Percentiles rank a stretch among this genome's conserved stretches.
These are phyloP conservation scores for Penicillium nordicum DNA, from an alignment of 2,329 filamentous ascomycete species.

Conservation along the genomic window DNA sequence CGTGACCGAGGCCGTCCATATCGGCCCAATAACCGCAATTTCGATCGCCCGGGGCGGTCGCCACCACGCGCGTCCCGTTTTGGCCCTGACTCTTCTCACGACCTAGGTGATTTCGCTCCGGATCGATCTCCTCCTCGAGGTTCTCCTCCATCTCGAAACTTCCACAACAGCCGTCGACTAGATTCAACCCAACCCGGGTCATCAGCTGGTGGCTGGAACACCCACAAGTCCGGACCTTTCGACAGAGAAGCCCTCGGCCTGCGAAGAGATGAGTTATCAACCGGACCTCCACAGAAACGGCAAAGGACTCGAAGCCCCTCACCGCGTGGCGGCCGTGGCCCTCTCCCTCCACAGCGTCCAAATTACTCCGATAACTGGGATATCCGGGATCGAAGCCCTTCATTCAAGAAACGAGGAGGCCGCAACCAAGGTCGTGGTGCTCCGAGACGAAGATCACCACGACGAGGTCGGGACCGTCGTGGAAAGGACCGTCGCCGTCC, in stretches of 20 bases:
- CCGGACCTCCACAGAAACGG: conserved; percentile 35
- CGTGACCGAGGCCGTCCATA: conserved; percentile 38
- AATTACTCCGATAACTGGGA: conserved; percentile 31
- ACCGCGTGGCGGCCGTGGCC: conserved; percentile 24
- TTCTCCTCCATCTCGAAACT: conserved; percentile 26
- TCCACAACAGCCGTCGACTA: conserved; percentile 21
- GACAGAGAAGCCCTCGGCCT: conserved; percentile 20
- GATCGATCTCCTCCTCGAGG: conserved; percentile 25
- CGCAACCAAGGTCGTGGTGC: conserved; percentile 33
- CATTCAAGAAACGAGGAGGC: conserved; percentile 34
- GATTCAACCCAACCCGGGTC: conserved; percentile 21
- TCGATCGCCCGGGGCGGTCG: conserved; percentile 42
- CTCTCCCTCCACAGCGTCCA: conserved; percentile 24
- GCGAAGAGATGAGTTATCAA: conserved; percentile 32
- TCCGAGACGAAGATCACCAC: conserved; percentile 34
- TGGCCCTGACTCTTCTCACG: conserved; percentile 30
- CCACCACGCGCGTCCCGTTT: conserved; percentile 34
- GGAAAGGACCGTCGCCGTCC: conserved; percentile 31
- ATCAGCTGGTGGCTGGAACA: conserved; percentile 20
- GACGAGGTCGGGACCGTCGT: conserved; percentile 34
- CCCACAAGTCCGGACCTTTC: conserved; percentile 16
- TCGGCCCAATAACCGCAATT: conserved; percentile 34
- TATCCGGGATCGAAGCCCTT: conserved; percentile 38
- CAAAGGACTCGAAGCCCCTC: conserved; percentile 44
- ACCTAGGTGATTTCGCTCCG: conserved; percentile 30